Evolutionary conservation across 2,329 filamentous ascomycete genomes (phyloP).

Genomic region (Epichloe uncinata): DNA sequence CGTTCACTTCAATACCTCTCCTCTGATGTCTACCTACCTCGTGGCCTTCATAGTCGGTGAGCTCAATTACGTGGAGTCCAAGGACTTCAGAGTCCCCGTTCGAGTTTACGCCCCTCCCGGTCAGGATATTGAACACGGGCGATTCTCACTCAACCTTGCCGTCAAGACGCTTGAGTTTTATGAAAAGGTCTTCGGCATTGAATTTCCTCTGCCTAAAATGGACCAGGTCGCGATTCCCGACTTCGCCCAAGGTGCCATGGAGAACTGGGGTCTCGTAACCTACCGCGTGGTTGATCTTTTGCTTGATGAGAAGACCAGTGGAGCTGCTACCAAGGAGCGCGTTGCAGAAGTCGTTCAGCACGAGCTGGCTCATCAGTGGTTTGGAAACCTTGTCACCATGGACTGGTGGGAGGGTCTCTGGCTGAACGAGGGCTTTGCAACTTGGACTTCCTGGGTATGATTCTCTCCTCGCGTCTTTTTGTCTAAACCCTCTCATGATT

Average conservation of each 20-base stretch:
- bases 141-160: slow-evolving; percentile 80
- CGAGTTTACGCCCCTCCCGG: slow-evolving; percentile 89
- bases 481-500: neutral
- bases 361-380: slow-evolving; percentile 96
- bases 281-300: slow-evolving; percentile 77
- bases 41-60: slow-evolving; percentile 89
- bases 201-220: slow-evolving; percentile 37
- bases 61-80: slow-evolving; percentile 86
- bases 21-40: slow-evolving; percentile 92
- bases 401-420: slow-evolving; percentile 97
- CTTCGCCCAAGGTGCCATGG: slow-evolving; percentile 92
- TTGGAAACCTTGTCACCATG: slow-evolving; percentile 95
- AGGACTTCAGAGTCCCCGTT: slow-evolving; percentile 80
- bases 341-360: slow-evolving; percentile 95
- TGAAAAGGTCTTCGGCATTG: slow-evolving; percentile 63
- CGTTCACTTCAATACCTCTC: slow-evolving; percentile 84
- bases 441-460: slow-evolving; percentile 24
- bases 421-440: slow-evolving; percentile 86
- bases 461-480: neutral
- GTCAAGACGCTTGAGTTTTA: slow-evolving; percentile 88
- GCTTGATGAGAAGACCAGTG: slow-evolving; percentile 81
- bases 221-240: slow-evolving; percentile 85
- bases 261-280: slow-evolving; percentile 95
- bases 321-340: slow-evolving; percentile 79
- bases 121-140: slow-evolving; percentile 78